Evolutionary conservation across 139 green algal genomes (phyloP).

Genomic region (Picocystis salinarum): DNA sequence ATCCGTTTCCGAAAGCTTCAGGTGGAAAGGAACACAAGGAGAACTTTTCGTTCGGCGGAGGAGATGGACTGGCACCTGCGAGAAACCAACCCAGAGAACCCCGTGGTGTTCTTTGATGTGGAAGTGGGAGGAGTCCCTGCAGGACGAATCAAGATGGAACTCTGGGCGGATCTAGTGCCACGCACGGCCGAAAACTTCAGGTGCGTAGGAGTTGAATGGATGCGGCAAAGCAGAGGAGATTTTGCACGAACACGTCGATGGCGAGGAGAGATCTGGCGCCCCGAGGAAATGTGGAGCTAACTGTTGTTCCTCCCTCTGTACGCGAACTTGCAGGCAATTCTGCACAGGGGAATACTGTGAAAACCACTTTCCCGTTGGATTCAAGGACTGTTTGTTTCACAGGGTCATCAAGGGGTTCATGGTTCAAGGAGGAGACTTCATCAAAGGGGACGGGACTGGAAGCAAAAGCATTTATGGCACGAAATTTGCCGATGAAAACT

Average conservation of each 20-base stretch:
- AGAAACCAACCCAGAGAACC: conserved; percentile 42
- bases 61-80: conserved; percentile 57
- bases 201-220: background rate
- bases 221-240: conserved; percentile 44
- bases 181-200: conserved; percentile 10
- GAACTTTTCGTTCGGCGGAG: too few relatives aligned
- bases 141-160: conserved; percentile 74
- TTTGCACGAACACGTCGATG: too few relatives aligned
- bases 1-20: too few relatives aligned
- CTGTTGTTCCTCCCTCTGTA: too few relatives aligned
- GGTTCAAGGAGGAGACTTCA: conserved; percentile 84
- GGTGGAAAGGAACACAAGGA: too few relatives aligned
- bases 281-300: too few relatives aligned
- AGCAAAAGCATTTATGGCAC: conserved; percentile 83
- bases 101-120: conserved; percentile 87
- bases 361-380: conserved; percentile 1
- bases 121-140: conserved; percentile 49
- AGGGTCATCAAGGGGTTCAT: conserved; percentile 94
- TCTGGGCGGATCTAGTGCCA: conserved; percentile 70
- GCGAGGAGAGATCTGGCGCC: too few relatives aligned
- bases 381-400: conserved; percentile 58
- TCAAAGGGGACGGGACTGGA: conserved; percentile 85
- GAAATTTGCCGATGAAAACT: conserved; percentile 86
- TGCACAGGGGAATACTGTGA: conserved; percentile 72
- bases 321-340: conserved; percentile 45